Percentiles rank a stretch among this genome's conserved stretches.
These are phyloP conservation scores for Lagenaria siceraria DNA, from an alignment of 306 rosid genomes.

Conservation along the genomic window DNA sequence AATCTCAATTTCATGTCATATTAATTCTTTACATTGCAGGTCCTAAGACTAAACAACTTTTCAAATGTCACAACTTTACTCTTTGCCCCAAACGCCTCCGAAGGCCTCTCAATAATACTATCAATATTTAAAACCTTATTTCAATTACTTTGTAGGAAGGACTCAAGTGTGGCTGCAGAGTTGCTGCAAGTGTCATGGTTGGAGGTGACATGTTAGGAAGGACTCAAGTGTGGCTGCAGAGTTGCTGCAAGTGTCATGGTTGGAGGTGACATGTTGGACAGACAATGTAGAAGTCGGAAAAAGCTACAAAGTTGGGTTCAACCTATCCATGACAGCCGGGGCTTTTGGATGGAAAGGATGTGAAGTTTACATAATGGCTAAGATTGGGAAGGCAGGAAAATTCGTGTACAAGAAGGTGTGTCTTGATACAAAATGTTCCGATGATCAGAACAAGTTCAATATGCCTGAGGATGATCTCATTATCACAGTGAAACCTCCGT, in stretches of 20 bases:
- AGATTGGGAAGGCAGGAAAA: conserved; percentile 35
- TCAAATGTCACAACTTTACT: too few relatives aligned
- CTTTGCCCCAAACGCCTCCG: too few relatives aligned
- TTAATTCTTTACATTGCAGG: too few relatives aligned
- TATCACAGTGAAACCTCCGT: neutral
- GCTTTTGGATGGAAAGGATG: conserved; percentile 58
- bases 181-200: conserved; percentile 70
- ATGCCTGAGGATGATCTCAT: neutral
- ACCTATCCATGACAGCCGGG: conserved; percentile 1
- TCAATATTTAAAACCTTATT: neutral
- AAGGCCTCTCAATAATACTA: too few relatives aligned
- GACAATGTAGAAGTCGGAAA: accelerated
- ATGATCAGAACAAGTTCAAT: neutral
- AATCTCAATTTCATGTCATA: too few relatives aligned
- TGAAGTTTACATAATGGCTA: conserved; percentile 54
- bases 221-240: too few relatives aligned
- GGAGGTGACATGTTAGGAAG: conserved; percentile 48
- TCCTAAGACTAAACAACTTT: too few relatives aligned
- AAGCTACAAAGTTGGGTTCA: conserved; percentile 15
- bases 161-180: conserved; percentile 1
- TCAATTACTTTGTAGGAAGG: neutral
- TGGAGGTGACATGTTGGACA: conserved; percentile 40
- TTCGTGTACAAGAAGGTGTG: conserved; percentile 7
- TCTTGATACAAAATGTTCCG: neutral
- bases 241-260: conserved; percentile 64